Evolutionary conservation across 2,329 filamentous ascomycete species (phyloP).

Genomic region (Penicillium sp.): DNA sequence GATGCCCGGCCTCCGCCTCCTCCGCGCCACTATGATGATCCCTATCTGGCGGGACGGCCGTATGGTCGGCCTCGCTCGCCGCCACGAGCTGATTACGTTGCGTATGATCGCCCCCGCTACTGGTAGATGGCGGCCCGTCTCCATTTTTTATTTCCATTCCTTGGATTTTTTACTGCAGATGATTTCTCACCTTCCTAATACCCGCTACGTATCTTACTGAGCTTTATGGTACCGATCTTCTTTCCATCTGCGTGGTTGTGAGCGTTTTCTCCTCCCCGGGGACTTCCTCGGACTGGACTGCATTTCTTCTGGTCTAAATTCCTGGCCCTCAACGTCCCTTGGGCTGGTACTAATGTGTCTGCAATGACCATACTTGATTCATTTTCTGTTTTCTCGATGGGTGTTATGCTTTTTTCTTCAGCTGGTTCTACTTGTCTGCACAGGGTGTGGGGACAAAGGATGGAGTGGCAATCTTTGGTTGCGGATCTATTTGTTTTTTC

Average conservation of each 20-base stretch:
- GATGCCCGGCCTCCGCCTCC: conserved; percentile 49
- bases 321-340: not conserved
- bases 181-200: conserved; percentile 15
- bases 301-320: not conserved
- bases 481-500: not conserved
- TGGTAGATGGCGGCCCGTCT: conserved; percentile 33
- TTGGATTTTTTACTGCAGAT: conserved; percentile 6
- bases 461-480: not conserved
- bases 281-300: conserved; percentile 10
- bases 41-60: conserved; percentile 53
- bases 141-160: conserved; percentile 16
- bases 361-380: not conserved
- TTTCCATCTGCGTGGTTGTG: conserved; percentile 15
- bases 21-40: conserved; percentile 53
- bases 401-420: not conserved
- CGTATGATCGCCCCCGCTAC: conserved; percentile 43
- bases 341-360: conserved; percentile 1
- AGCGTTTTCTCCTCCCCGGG: conserved; percentile 7
- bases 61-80: conserved; percentile 48
- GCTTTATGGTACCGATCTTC: conserved; percentile 18
- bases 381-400: not conserved
- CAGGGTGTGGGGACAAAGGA: not conserved
- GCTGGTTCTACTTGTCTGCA: conserved; percentile 2
- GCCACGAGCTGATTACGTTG: conserved; percentile 38
- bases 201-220: conserved; percentile 21